Base-by-base conservation (phyloP, 1,284 basidiomycete genomes). In the Sporisorium exsertum region DNA sequence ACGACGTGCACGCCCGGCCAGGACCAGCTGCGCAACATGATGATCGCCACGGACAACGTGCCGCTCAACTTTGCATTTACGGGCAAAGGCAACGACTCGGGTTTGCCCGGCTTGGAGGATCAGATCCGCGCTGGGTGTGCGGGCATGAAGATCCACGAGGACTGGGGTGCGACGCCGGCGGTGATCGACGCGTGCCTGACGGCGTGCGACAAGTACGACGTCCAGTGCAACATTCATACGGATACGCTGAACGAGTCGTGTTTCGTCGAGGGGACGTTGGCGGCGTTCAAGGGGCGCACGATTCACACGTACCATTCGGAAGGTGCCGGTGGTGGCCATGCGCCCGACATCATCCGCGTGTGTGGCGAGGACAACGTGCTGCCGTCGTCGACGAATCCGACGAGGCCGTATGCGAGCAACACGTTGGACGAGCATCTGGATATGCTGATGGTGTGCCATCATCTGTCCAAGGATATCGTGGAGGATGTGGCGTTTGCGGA, bases 311-410 rank as follows among this genome's bases (percentile, higher is more conserved):
- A 85, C 64, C 81, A 85, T 59, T 82, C 82, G 2, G 84, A 82
- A 40, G 81, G 81, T 32, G 81, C 78, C 0, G 82, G 81, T 18
- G 96, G 96, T 26, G 96, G 97, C 3, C 96, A 98, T 84, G 96
- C 96, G 3, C 97, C 97, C 0, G 97, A 99, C 82, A 97, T 99
- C 86, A 97, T 99, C 83, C 92, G 94, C 16, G 95, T 97, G 24
- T 96, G 94, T 77, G 94, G 93, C 43, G 90, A 91, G 35, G 87
- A 91, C 3, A 97, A 99, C 72, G 94, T 99, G 2, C 87, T 99
- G n/a, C 97, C 97, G 0, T 94, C 93, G 9, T 98, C 96, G 5
- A 99, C 97, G 5, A 99, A 97, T 84, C 97, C 97, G 2, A 99
- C 97, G 0, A 88, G 96, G 46, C 97, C 97, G 1, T 99, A 92